Evolutionary conservation across 805 yeast genomes (phyloP).

Genomic region (Kuraishia ogatae): DNA sequence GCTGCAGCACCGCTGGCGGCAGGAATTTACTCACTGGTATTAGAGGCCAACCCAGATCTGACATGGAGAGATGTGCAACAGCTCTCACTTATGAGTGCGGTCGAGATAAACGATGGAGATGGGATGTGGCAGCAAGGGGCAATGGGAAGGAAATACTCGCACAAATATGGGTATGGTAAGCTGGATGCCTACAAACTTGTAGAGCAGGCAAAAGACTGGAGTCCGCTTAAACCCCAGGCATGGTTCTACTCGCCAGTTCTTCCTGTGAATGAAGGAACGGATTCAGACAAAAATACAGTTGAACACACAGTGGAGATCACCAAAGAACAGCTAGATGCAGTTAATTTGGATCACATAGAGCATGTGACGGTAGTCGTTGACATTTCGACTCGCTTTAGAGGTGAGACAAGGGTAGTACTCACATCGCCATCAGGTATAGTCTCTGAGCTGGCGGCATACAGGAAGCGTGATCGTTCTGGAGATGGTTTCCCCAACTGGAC

Average conservation of each 20-base stretch:
- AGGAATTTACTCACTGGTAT: slow-evolving; percentile 79
- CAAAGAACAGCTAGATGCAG: slow-evolving; percentile 35
- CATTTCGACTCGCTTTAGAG: slow-evolving; percentile 57
- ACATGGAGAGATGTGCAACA: slow-evolving; percentile 97
- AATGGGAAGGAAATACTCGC: slow-evolving; percentile 64
- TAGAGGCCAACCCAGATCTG: slow-evolving; percentile 76
- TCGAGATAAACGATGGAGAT: slow-evolving; percentile 57
- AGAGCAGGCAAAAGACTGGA: slow-evolving; percentile 64
- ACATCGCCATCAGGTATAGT: slow-evolving; percentile 68
- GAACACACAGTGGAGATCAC: slow-evolving; percentile 37
- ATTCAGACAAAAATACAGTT: slow-evolving; percentile 13
- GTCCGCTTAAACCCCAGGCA: slow-evolving; percentile 84
- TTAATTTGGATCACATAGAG: slow-evolving; percentile 67
- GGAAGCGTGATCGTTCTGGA: slow-evolving; percentile 47
- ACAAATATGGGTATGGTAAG: slow-evolving; percentile 87
- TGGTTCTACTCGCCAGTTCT: slow-evolving; percentile 52
- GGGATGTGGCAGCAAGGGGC: slow-evolving; percentile 70
- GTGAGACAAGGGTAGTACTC: slow-evolving; percentile 56
- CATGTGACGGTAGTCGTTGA: slow-evolving; percentile 80
- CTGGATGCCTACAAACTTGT: slow-evolving; percentile 76
- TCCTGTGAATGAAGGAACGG: slow-evolving; percentile 19
- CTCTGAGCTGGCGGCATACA: slow-evolving; percentile 64
- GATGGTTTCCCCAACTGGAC: slow-evolving; percentile 77
- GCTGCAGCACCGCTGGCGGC: slow-evolving; percentile 99
- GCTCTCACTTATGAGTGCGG: slow-evolving; percentile 62